phyloP scores from a whole-genome alignment of 2,329 filamentous ascomycete genomes.

The Aureobasidium mangrovei region DNA sequence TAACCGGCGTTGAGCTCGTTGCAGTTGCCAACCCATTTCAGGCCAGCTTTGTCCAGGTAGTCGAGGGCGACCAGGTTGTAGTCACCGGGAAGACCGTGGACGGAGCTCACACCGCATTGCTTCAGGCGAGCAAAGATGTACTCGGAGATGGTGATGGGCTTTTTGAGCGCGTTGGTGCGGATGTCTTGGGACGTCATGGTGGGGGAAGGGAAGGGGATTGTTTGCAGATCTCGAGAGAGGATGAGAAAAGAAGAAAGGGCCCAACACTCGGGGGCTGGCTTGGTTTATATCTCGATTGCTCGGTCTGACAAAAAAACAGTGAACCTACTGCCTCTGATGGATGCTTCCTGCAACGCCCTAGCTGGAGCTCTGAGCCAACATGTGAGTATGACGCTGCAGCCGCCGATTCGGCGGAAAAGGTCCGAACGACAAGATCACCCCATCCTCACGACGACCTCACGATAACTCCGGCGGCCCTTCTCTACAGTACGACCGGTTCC shows the following conservation, averaged over 20 bases:
- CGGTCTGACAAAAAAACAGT: background rate
- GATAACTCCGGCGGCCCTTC: slow-evolving; percentile 1
- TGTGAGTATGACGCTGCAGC: slow-evolving; percentile 2
- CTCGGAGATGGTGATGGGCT: slow-evolving; percentile 15
- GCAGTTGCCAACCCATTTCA: slow-evolving; percentile 53
- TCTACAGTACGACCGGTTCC: slow-evolving; percentile 1
- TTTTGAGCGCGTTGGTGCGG: slow-evolving; percentile 11
- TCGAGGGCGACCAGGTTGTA: slow-evolving; percentile 30
- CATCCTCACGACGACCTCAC: background rate
- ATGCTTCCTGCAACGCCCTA: background rate
- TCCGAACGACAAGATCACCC: slow-evolving; percentile 7
- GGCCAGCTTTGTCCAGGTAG: slow-evolving; percentile 32
- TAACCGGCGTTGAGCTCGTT: slow-evolving; percentile 51
- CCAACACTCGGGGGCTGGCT: background rate
- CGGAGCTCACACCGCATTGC: slow-evolving; percentile 35
- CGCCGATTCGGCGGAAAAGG: background rate
- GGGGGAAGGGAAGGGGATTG: background rate
- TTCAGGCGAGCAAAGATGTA: slow-evolving; percentile 34
- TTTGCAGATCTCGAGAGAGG: background rate
- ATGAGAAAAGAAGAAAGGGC: background rate
- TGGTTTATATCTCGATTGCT: slow-evolving; percentile 6
- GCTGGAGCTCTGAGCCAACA: slow-evolving; percentile 3
- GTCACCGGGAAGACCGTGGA: slow-evolving; percentile 40
- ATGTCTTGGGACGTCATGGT: slow-evolving; percentile 13
- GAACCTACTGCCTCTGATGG: background rate